Base-by-base conservation (phyloP, 1,284 basidiomycete species). In the Ganoderma meredithae region DNA sequence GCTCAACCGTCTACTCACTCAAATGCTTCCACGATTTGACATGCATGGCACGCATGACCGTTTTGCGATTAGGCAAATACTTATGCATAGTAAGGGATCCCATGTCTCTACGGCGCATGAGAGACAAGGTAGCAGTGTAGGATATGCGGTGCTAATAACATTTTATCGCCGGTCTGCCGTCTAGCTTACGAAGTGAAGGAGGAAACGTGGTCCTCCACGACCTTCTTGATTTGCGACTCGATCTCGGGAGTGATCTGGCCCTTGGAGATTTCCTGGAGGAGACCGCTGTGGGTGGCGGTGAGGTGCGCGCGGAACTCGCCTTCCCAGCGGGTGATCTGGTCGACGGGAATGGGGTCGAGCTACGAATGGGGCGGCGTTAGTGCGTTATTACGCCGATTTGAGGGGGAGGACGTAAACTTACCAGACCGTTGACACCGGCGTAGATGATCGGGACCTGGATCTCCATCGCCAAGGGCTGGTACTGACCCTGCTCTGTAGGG, bases 371-470 rank as follows among this genome's bases (percentile, higher is more conserved):
- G 22, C 1, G 31, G 63, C 65, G 67, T 69, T n/a, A 76, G 65
- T 66, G 47, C 55, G 52, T 52, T 8, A 40, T 60, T 27, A 65
- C 17, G 59, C 3, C 63, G n/a, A 1, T 13, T n/a, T 40, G 8
- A 36, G 22, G 2, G n/a, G n/a, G n/a, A n/a, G 43, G n/a, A 27
- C 52, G 25, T n/a, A 15, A 4, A 86, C 90, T 74, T 79, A 92
- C 90, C 74, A 97, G 90, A 95, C 96, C 96, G 85, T 98, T 96
- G 79, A 99, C 97, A 92, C 97, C 97, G 76, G 97, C 97, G 83
- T 97, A 98, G 86, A 99, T 96, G 81, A 98, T 95, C 74, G 97
- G 97, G 76, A 98, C 95, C 88, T 98, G 97, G 76, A 99, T 85
- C 86, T 99, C 97, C 83, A 93, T 97, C 70, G 95, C 85, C 80